phyloP scores from a whole-genome alignment of 495 filamentous ascomycete species.

The Aspergillus funiculosus region DNA sequence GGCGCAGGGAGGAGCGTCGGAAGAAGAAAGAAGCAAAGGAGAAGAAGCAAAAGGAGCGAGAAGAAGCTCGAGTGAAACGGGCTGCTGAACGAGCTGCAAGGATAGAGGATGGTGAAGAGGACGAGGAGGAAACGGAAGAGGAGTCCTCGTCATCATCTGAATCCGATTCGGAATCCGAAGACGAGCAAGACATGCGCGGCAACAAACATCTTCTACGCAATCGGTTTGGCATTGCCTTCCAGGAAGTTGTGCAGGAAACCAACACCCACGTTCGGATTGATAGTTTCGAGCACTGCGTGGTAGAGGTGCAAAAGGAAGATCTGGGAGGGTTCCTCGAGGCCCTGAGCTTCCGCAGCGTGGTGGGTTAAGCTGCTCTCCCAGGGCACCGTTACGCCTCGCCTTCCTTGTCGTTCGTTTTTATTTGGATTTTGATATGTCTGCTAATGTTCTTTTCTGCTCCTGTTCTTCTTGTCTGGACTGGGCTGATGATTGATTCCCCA shows the following conservation, averaged over 20 bases:
- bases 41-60: conserved; percentile 56
- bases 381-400: too few species aligned
- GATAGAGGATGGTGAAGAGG: conserved; percentile 53
- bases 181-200: conserved; percentile 50
- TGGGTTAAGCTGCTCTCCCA: conserved; percentile 56
- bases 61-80: conserved; percentile 49
- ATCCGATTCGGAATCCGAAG: conserved; percentile 52
- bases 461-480: conserved; percentile 1
- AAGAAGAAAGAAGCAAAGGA: conserved; percentile 55
- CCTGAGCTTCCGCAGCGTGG: conserved; percentile 84
- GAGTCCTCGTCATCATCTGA: conserved; percentile 51
- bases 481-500: conserved; percentile 7
- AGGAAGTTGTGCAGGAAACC: conserved; percentile 89
- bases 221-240: conserved; percentile 89
- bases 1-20: conserved; percentile 57
- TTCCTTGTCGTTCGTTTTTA: neutral
- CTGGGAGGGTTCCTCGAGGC: conserved; percentile 85
- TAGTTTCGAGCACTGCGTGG: conserved; percentile 94
- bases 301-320: conserved; percentile 95
- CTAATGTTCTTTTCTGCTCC: conserved; percentile 8
- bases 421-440: conserved; percentile 1
- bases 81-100: conserved; percentile 42
- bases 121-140: conserved; percentile 53
- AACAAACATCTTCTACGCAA: conserved; percentile 69
- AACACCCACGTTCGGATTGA: conserved; percentile 86